phyloP scores from a whole-genome alignment of 2,329 filamentous ascomycete genomes.

The Colletotrichum truncatum region DNA sequence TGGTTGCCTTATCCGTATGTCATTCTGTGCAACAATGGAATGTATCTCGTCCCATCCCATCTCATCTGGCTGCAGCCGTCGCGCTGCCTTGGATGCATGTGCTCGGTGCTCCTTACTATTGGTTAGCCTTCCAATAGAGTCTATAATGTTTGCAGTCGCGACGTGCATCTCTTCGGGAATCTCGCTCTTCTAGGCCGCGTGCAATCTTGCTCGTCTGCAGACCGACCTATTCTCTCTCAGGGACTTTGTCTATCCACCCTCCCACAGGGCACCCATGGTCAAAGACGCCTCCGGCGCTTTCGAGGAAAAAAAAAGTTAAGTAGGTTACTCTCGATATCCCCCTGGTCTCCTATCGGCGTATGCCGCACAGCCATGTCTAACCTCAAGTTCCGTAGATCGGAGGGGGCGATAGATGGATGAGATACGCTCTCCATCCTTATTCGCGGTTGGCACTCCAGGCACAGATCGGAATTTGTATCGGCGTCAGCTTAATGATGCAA shows the following conservation, averaged over 20 bases:
- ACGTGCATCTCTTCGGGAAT: not conserved
- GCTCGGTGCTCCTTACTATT: conserved; percentile 18
- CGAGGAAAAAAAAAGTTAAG: not conserved
- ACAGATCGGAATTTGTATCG: not conserved
- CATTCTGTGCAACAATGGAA: conserved; percentile 1
- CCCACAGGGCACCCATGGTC: not conserved
- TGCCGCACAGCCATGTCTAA: conserved; percentile 8
- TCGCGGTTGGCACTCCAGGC: not conserved
- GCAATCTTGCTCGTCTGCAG: not conserved
- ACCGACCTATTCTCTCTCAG: not conserved
- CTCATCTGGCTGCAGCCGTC: not conserved
- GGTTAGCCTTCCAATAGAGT: conserved; percentile 8
- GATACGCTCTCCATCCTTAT: not conserved
- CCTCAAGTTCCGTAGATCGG: conserved; percentile 24
- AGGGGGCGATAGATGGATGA: conserved; percentile 4
- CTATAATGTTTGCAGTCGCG: conserved; percentile 10
- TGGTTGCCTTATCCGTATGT: not conserved
- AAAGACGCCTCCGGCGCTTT: conserved; percentile 29
- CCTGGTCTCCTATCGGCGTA: conserved; percentile 17
- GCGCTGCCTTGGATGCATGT: conserved; percentile 8
- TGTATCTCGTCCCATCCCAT: not conserved
- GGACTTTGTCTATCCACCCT: not conserved
- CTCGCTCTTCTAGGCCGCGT: conserved; percentile 3
- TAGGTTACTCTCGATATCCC: not conserved
- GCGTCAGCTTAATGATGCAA: conserved; percentile 19